Percentiles rank a stretch among this genome's conserved stretches.
phyloP scores from a whole-genome alignment of 129 eudicot species.

The Helichrysum umbraculigerum region DNA sequence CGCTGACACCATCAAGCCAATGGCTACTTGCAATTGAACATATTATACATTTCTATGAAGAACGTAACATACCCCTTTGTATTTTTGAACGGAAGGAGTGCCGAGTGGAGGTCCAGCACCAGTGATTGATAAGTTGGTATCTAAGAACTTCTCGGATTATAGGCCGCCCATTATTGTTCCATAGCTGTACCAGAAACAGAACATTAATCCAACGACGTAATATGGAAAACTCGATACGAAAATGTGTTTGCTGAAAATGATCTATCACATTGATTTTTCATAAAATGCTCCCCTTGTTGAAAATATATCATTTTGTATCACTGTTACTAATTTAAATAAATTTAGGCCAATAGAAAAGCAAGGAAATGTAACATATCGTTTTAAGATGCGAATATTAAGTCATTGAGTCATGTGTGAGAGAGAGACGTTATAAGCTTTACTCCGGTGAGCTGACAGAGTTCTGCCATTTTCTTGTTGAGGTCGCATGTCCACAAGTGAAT shows the following conservation, averaged over 20 bases:
- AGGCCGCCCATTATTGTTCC: slow-evolving; percentile 99
- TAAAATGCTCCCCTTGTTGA: too few relatives aligned
- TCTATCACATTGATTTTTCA: too few relatives aligned
- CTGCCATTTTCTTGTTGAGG: slow-evolving; percentile 99
- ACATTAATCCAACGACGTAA: neutral
- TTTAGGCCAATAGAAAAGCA: neutral
- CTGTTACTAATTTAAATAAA: neutral
- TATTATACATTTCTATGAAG: neutral
- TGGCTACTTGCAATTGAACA: too few relatives aligned
- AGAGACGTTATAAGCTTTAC: slow-evolving; percentile 96
- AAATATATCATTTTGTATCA: too few relatives aligned
- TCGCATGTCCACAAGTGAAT: slow-evolving; percentile 96
- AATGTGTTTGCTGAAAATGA: neutral
- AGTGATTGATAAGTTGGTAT: slow-evolving; percentile 81
- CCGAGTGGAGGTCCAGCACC: slow-evolving; percentile 95
- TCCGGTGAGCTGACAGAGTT: slow-evolving; percentile 90
- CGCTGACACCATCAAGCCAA: too few relatives aligned
- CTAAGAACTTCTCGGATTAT: slow-evolving; percentile 88
- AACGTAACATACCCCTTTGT: slow-evolving; percentile 72
- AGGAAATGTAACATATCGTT: neutral
- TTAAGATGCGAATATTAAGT: neutral
- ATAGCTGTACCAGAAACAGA: slow-evolving; percentile 55
- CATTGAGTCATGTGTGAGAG: too few relatives aligned
- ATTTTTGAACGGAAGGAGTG: slow-evolving; percentile 95
- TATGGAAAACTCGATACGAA: neutral